Conservation (phyloP, 225 moss, liverwort and hornwort species). For the Anthoceros angustus region DNA sequence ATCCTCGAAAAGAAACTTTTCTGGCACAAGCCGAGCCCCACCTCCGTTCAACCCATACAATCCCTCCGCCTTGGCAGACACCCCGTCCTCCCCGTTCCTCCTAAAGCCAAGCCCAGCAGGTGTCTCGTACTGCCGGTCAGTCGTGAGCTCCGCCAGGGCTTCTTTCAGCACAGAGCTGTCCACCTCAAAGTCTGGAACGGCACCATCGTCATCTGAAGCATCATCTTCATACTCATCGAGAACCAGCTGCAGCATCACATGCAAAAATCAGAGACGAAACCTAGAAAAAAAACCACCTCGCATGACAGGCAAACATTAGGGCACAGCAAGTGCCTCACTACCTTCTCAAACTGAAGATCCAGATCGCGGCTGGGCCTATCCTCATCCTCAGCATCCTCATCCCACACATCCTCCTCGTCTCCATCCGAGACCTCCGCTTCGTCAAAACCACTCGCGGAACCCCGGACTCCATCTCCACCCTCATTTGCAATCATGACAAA, state of each 20-base stretch:
- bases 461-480: conserved; percentile 7
- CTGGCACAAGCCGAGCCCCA: conserved; percentile 10
- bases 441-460: no score
- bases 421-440: conserved; percentile 26
- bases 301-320: no score
- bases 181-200: conserved; percentile 49
- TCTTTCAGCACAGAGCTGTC: conserved; percentile 65
- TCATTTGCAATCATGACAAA: conserved; percentile 69
- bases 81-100: background rate
- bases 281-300: background rate
- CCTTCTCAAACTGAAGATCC: conserved; percentile 83
- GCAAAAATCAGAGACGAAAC: background rate
- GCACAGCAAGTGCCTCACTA: background rate
- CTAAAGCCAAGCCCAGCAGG: conserved; percentile 26
- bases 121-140: conserved; percentile 47
- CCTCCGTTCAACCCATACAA: conserved; percentile 13
- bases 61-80: background rate
- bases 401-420: conserved; percentile 18
- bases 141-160: conserved; percentile 52
- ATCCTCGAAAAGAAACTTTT: conserved; percentile 16
- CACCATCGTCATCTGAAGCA: conserved; percentile 63
- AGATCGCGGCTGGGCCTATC: conserved; percentile 44
- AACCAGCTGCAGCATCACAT: conserved; percentile 40
- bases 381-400: conserved; percentile 8
- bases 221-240: conserved; percentile 63